These are phyloP conservation scores for Selaginella moellendorffii DNA, from an alignment of 75 land plant species.

Conservation along the genomic window DNA sequence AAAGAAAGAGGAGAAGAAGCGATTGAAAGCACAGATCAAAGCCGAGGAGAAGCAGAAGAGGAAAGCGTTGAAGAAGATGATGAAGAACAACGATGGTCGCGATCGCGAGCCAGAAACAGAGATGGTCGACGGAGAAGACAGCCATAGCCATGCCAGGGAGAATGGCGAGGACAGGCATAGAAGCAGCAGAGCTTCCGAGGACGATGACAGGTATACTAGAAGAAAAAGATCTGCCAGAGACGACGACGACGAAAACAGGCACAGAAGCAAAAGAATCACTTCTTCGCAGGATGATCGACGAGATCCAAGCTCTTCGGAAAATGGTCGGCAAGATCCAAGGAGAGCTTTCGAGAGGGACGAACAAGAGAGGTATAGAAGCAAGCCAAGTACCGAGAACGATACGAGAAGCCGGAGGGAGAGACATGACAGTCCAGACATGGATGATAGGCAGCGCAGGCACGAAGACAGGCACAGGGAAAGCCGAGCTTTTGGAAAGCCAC, in stretches of 20 bases:
- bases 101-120: neutral
- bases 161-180: neutral
- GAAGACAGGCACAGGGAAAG: slow-evolving; percentile 6
- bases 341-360: neutral
- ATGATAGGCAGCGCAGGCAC: neutral
- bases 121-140: neutral
- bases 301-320: too few relatives aligned
- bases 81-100: neutral
- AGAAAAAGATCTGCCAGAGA: neutral
- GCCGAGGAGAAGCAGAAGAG: slow-evolving; percentile 4
- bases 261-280: slow-evolving; percentile 14
- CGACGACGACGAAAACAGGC: slow-evolving; percentile 5
- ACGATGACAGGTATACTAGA: too few relatives aligned
- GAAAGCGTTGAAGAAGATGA: slow-evolving; percentile 4
- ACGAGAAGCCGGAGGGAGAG: neutral
- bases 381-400: too few relatives aligned
- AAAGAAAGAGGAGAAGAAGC: too few relatives aligned
- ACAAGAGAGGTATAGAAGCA: slow-evolving; percentile 10
- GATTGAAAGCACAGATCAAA: too few relatives aligned
- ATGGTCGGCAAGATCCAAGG: slow-evolving; percentile 11
- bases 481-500: slow-evolving; percentile 10
- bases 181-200: neutral
- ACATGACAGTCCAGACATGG: slow-evolving; percentile 11
- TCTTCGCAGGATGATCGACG: too few relatives aligned
- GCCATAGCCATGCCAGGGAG: neutral